Percentiles rank a stretch among this genome's conserved stretches.
These are phyloP conservation scores for Rhynchosporium agropyri DNA, from an alignment of 2,329 filamentous ascomycete species.

Conservation along the genomic window DNA sequence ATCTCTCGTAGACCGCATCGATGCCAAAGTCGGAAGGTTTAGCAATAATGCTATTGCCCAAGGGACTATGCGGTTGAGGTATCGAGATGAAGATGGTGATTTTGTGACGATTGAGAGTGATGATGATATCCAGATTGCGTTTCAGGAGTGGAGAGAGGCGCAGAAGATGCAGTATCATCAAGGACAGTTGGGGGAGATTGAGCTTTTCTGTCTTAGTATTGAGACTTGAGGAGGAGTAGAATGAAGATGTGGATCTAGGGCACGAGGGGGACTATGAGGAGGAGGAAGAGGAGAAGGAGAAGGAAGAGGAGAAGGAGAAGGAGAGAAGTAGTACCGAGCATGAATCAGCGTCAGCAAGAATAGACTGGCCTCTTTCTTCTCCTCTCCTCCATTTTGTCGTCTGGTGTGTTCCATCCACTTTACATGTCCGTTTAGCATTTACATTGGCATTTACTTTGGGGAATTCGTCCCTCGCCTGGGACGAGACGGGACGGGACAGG, in stretches of 20 bases:
- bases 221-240: slow-evolving; percentile 24
- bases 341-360: too few relatives aligned
- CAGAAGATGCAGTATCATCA: slow-evolving; percentile 61
- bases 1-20: slow-evolving; percentile 90
- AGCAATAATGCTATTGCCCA: slow-evolving; percentile 82
- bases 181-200: slow-evolving; percentile 83
- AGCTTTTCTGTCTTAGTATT: slow-evolving; percentile 72
- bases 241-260: background rate
- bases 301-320: too few relatives aligned
- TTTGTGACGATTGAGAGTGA: slow-evolving; percentile 93
- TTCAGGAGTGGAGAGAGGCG: slow-evolving; percentile 89
- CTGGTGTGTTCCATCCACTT: too few relatives aligned
- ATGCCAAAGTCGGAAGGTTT: slow-evolving; percentile 88
- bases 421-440: too few relatives aligned
- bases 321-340: too few relatives aligned
- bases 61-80: slow-evolving; percentile 83
- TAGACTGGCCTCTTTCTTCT: too few relatives aligned
- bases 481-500: too few relatives aligned
- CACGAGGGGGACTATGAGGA: too few relatives aligned
- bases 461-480: too few relatives aligned
- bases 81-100: slow-evolving; percentile 89
- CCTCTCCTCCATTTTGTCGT: too few relatives aligned
- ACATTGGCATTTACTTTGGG: too few relatives aligned
- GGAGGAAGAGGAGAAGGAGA: too few relatives aligned
- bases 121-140: slow-evolving; percentile 94